A percentile compares a stretch with the other conserved stretches of the same genome.
Evolutionary conservation across 2,329 filamentous ascomycete genomes (phyloP).

Genomic region (Diplodia scrobiculata): DNA sequence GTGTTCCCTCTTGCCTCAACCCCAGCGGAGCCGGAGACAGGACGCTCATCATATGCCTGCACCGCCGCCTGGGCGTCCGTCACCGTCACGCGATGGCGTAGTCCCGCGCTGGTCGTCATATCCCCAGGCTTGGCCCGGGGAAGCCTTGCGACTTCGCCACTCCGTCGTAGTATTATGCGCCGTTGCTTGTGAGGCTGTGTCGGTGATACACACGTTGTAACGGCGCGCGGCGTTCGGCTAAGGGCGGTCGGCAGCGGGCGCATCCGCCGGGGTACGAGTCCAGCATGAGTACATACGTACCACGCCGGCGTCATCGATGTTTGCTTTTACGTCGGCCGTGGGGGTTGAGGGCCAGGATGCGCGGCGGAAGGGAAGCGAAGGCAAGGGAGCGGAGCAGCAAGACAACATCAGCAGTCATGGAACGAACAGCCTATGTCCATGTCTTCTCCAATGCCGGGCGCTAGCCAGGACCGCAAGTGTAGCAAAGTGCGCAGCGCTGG

Average conservation of each 20-base stretch:
- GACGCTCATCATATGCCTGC: neutral
- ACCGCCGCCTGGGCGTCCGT: slow-evolving; percentile 8
- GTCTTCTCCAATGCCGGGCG: neutral
- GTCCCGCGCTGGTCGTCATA: neutral
- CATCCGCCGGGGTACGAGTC: slow-evolving; percentile 13
- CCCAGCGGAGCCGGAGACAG: neutral
- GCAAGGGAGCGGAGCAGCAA: neutral
- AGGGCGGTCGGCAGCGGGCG: neutral
- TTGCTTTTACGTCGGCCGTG: slow-evolving; percentile 14
- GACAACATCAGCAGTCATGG: slow-evolving; percentile 2
- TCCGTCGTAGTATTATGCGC: slow-evolving; percentile 15
- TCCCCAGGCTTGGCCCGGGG: neutral
- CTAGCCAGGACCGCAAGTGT: neutral
- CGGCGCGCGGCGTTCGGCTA: slow-evolving; percentile 16
- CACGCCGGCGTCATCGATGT: slow-evolving; percentile 20
- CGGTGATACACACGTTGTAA: slow-evolving; percentile 14
- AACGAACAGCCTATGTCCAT: slow-evolving; percentile 6
- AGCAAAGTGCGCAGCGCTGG: slow-evolving; percentile 11
- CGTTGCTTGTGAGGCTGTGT: slow-evolving; percentile 8
- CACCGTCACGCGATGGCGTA: slow-evolving; percentile 6
- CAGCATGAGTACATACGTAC: slow-evolving; percentile 13
- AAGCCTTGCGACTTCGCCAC: slow-evolving; percentile 23
- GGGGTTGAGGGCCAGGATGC: neutral
- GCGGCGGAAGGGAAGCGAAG: neutral
- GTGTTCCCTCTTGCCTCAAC: neutral